phyloP scores from a whole-genome alignment of 2,329 filamentous ascomycete species.

The Aspergillus quadrilineatus region DNA sequence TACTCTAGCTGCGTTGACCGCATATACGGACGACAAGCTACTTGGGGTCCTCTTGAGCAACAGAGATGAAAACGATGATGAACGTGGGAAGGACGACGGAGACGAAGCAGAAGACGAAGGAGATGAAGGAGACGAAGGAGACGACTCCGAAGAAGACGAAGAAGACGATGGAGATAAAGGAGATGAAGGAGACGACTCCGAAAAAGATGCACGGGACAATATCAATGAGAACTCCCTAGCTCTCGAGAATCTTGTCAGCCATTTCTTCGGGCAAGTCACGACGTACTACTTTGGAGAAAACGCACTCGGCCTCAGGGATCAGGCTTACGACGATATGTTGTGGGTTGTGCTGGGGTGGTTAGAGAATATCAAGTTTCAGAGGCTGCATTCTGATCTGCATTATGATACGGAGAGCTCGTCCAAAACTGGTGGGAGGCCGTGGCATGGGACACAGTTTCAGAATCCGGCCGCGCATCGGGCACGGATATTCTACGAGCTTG shows the following conservation, averaged over 20 bases:
- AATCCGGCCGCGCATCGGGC: constrained; percentile 78
- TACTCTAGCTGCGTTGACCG: constrained; percentile 68
- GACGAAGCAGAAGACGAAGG: too few species aligned
- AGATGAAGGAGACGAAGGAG: too few species aligned
- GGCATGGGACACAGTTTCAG: constrained; percentile 76
- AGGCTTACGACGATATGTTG: constrained; percentile 91
- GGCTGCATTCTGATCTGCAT: constrained; percentile 65
- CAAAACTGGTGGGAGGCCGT: constrained; percentile 41
- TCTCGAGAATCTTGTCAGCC: constrained; percentile 76
- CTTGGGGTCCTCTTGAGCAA: constrained; percentile 29
- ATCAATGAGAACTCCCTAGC: constrained; percentile 36
- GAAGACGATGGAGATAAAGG: too few species aligned
- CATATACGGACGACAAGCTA: constrained; percentile 48
- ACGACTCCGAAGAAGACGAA: too few species aligned
- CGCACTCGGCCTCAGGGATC: constrained; percentile 67
- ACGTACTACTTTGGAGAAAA: constrained; percentile 88
- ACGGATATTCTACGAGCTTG: constrained; percentile 80
- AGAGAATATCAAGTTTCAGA: constrained; percentile 74
- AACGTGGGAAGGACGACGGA: neutral
- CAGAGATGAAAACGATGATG: neutral
- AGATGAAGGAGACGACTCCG: too few species aligned
- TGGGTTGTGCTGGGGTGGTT: constrained; percentile 95
- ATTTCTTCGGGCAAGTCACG: constrained; percentile 73
- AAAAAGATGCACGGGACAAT: constrained; percentile 4
- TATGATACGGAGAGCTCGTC: constrained; percentile 43